phyloP scores from a whole-genome alignment of 768 basidiomycete species.

The Lactarius akahatsu region DNA sequence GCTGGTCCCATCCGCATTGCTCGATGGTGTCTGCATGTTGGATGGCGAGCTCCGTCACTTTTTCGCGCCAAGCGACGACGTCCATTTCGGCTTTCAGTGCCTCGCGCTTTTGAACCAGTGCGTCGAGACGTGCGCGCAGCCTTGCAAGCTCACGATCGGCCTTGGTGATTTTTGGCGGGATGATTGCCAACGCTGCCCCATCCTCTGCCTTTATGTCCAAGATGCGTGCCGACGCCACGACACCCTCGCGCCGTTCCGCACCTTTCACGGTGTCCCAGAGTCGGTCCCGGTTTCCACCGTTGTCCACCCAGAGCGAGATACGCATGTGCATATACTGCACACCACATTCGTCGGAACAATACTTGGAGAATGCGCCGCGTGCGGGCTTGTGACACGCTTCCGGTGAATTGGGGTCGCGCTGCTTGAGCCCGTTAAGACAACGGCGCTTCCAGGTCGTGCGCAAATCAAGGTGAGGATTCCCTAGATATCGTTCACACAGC shows the following conservation, averaged over 20 bases:
- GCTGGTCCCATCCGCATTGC: slow-evolving; percentile 87
- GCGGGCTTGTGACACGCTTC: slow-evolving; percentile 79
- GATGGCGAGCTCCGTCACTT: slow-evolving; percentile 63
- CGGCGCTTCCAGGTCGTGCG: slow-evolving; percentile 79
- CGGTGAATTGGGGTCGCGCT: slow-evolving; percentile 58
- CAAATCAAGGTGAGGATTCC: slow-evolving; percentile 56
- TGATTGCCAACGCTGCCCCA: slow-evolving; percentile 27
- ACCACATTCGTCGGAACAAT: slow-evolving; percentile 89
- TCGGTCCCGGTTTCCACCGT: slow-evolving; percentile 59
- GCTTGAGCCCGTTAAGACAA: slow-evolving; percentile 67
- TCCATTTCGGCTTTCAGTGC: slow-evolving; percentile 68
- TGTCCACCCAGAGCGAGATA: slow-evolving; percentile 59
- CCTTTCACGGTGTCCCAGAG: slow-evolving; percentile 76
- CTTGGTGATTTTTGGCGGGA: slow-evolving; percentile 46
- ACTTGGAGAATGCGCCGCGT: slow-evolving; percentile 82
- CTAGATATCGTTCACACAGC: slow-evolving; percentile 37
- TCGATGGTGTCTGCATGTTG: slow-evolving; percentile 61
- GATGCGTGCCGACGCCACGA: slow-evolving; percentile 45
- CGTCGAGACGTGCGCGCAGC: slow-evolving; percentile 53
- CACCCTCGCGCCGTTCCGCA: slow-evolving; percentile 68
- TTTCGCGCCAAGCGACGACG: slow-evolving; percentile 66
- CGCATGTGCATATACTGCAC: slow-evolving; percentile 66
- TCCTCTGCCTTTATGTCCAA: slow-evolving; percentile 6
- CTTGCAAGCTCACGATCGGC: slow-evolving; percentile 55
- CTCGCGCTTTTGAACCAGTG: slow-evolving; percentile 60